These are phyloP conservation scores for Tremellales sp. DNA, from an alignment of 1,284 basidiomycete genomes.

Conservation along the genomic window DNA sequence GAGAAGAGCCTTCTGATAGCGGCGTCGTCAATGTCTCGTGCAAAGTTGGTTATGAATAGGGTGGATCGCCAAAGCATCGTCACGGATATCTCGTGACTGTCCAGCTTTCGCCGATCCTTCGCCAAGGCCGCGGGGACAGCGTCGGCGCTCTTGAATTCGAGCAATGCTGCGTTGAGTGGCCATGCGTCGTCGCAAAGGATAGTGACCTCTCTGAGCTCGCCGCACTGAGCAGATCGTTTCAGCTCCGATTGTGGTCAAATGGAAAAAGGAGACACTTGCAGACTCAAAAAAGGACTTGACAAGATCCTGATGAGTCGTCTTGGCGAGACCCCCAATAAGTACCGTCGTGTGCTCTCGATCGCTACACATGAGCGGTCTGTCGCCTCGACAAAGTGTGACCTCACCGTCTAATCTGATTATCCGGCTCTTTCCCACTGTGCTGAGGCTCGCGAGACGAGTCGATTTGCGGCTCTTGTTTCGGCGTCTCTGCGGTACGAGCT, in stretches of 20 bases:
- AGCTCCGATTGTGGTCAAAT: too few species aligned
- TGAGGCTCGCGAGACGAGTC: too few species aligned
- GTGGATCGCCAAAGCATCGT: slow-evolving; percentile 91
- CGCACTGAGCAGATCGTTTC: slow-evolving; percentile 62
- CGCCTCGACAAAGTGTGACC: too few species aligned
- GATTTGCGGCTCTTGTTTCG: too few species aligned
- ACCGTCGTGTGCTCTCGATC: slow-evolving; percentile 95
- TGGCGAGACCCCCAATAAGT: slow-evolving; percentile 70
- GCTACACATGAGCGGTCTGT: slow-evolving; percentile 49
- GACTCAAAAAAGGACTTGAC: slow-evolving; percentile 76
- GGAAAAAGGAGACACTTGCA: too few species aligned
- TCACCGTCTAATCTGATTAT: too few species aligned
- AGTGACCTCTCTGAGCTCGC: slow-evolving; percentile 66
- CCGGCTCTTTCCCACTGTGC: too few species aligned
- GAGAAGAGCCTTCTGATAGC: slow-evolving; percentile 71
- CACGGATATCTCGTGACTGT: slow-evolving; percentile 69
- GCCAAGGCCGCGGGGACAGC: slow-evolving; percentile 79
- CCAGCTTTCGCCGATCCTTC: slow-evolving; percentile 84
- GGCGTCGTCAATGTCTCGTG: slow-evolving; percentile 75
- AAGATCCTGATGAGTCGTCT: slow-evolving; percentile 60
- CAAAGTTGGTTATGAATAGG: slow-evolving; percentile 94
- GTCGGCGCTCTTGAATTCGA: slow-evolving; percentile 52
- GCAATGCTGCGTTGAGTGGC: slow-evolving; percentile 36
- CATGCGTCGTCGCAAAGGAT: slow-evolving; percentile 44
- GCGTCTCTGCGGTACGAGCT: slow-evolving; percentile 2